phyloP scores from a whole-genome alignment of 371 early-diverging fungal species.

The Mortierella sp. region DNA sequence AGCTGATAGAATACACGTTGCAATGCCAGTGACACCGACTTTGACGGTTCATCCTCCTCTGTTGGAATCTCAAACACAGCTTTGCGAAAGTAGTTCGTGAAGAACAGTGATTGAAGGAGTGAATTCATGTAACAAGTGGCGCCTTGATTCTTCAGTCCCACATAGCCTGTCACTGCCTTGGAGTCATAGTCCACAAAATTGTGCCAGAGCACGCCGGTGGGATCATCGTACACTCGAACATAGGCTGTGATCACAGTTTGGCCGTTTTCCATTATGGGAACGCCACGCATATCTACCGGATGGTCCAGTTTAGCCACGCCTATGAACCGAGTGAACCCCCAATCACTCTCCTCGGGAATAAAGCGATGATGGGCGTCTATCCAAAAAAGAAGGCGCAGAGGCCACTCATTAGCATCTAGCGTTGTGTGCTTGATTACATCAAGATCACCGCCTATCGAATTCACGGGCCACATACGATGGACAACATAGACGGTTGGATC shows the following conservation, averaged over 20 bases:
- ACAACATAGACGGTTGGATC: slow-evolving; percentile 68
- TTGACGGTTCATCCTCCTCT: slow-evolving; percentile 85
- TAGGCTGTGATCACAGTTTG: slow-evolving; percentile 78
- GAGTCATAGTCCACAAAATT: slow-evolving; percentile 89
- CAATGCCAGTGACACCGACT: slow-evolving; percentile 88
- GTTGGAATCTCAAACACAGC: slow-evolving; percentile 94
- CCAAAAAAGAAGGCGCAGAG: not conserved
- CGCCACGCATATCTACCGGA: slow-evolving; percentile 59
- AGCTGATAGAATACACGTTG: slow-evolving; percentile 96
- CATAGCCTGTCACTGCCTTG: slow-evolving; percentile 90
- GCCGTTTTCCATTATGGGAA: slow-evolving; percentile 76
- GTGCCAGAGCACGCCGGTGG: slow-evolving; percentile 95
- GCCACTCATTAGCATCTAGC: too few species aligned
- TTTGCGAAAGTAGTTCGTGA: slow-evolving; percentile 95
- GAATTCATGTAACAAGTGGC: slow-evolving; percentile 99
- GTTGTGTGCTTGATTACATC: not conserved
- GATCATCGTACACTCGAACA: slow-evolving; percentile 86
- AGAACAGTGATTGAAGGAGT: slow-evolving; percentile 96
- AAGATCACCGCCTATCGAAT: not conserved
- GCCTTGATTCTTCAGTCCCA: slow-evolving; percentile 98
- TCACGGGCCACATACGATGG: not conserved
- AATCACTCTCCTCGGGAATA: slow-evolving; percentile 85
- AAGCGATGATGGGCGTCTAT: slow-evolving; percentile 88
- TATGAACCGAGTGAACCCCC: slow-evolving; percentile 92
- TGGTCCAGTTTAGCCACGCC: slow-evolving; percentile 64